Percentiles rank a stretch among this genome's conserved stretches.
Evolutionary conservation across 1,284 basidiomycete genomes (phyloP).

Genomic region (Melampsora larici-populina): DNA sequence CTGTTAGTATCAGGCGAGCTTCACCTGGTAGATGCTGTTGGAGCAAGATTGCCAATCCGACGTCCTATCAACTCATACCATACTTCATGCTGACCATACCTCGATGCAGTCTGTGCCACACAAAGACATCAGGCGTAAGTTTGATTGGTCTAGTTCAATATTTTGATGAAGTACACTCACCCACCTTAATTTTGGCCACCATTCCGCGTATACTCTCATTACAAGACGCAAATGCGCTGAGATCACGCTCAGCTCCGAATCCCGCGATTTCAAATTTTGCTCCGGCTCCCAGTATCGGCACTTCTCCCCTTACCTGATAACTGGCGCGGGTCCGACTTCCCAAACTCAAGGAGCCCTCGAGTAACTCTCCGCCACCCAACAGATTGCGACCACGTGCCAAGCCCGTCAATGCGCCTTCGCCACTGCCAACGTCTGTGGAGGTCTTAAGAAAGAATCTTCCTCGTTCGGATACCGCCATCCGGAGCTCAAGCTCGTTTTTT

Average conservation of each 20-base stretch:
- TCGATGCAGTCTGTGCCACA: slow-evolving; percentile 51
- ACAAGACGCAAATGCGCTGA: slow-evolving; percentile 67
- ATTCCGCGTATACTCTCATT: slow-evolving; percentile 66
- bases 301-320: slow-evolving; percentile 66
- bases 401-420: slow-evolving; percentile 82
- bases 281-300: slow-evolving; percentile 59
- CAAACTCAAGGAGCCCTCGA: slow-evolving; percentile 77
- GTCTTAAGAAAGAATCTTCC: slow-evolving; percentile 77
- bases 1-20: not conserved
- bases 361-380: slow-evolving; percentile 83
- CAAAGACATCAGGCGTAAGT: slow-evolving; percentile 42
- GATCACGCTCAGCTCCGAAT: slow-evolving; percentile 67
- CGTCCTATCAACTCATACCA: slow-evolving; percentile 76
- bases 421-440: slow-evolving; percentile 87
- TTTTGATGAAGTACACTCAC: slow-evolving; percentile 48
- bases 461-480: slow-evolving; percentile 73
- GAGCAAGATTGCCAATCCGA: slow-evolving; percentile 67
- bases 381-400: slow-evolving; percentile 78
- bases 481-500: slow-evolving; percentile 75
- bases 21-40: slow-evolving; percentile 74
- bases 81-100: slow-evolving; percentile 67
- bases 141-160: slow-evolving; percentile 1
- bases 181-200: slow-evolving; percentile 66
- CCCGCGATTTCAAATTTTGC: slow-evolving; percentile 62
- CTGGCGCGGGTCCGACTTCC: slow-evolving; percentile 85